A percentile compares a stretch with the other conserved stretches of the same genome.
Conservation (phyloP, 164 flowering plant genomes). For the Amborella trichopoda region DNA sequence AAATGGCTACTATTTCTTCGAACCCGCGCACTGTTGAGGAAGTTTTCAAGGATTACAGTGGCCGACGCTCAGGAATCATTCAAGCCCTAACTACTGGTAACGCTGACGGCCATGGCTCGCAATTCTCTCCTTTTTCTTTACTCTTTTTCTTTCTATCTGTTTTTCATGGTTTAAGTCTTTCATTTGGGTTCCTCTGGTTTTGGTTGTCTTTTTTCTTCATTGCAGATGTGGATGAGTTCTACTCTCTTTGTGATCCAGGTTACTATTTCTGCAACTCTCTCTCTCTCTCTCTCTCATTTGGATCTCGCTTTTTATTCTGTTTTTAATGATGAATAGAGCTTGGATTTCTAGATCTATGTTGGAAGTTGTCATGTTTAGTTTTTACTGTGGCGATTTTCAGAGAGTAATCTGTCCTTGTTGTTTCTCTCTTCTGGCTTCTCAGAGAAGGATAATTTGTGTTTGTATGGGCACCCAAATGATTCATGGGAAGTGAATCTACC, state of each 20-base stretch:
- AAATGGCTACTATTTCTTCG: slow-evolving; percentile 42
- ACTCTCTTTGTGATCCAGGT: slow-evolving; percentile 91
- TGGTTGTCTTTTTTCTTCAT: slow-evolving; percentile 7
- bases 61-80: slow-evolving; percentile 52
- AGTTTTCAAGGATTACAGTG: slow-evolving; percentile 76
- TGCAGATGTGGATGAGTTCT: slow-evolving; percentile 87
- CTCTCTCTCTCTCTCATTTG: no score
- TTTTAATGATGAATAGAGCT: no score
- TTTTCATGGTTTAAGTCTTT: neutral
- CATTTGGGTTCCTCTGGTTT: neutral
- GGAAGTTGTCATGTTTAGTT: neutral
- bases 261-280: slow-evolving; percentile 1
- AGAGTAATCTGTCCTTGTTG: neutral
- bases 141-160: neutral
- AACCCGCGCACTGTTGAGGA: slow-evolving; percentile 77
- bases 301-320: neutral
- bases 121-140: neutral
- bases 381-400: neutral
- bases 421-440: neutral
- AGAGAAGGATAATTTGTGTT: slow-evolving; percentile 88
- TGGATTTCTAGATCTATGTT: no score
- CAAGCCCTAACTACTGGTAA: slow-evolving; percentile 70
- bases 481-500: slow-evolving; percentile 86
- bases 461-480: slow-evolving; percentile 79
- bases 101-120: neutral